Conservation (phyloP, 139 green algal species). For the Micractinium conductrix region DNA sequence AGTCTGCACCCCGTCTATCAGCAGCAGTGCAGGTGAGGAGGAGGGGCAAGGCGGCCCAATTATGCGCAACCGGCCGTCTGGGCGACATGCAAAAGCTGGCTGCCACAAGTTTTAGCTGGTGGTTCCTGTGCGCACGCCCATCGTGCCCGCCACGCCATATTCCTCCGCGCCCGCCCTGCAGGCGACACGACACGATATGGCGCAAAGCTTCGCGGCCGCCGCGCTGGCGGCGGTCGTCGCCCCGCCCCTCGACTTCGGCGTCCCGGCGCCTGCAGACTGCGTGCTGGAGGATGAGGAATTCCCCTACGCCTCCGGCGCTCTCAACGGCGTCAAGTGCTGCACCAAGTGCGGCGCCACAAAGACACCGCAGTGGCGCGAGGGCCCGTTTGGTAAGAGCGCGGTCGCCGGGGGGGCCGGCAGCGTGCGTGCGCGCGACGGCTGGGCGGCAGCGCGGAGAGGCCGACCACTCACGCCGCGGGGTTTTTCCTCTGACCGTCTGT, state of each 20-base stretch:
- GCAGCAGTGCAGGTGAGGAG: no score
- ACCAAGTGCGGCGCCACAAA: conserved; percentile 60
- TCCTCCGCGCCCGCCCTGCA: neutral
- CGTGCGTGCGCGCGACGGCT: neutral
- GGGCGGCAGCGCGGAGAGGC: neutral
- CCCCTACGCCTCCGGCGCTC: conserved; percentile 3
- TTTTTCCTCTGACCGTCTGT: neutral
- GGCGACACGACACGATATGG: conserved; percentile 25
- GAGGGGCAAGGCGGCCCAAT: no score
- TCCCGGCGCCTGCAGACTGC: neutral
- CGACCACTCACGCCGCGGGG: neutral
- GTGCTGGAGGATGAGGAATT: conserved; percentile 31
- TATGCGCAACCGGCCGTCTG: no score
- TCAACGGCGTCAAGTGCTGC: conserved; percentile 55
- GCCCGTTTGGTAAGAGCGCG: conserved; percentile 52
- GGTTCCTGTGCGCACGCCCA: no score
- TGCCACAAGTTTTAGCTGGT: no score
- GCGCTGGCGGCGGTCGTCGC: neutral
- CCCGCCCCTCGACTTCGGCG: neutral
- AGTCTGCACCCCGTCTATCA: no score
- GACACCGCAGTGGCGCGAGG: conserved; percentile 70
- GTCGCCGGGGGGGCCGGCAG: neutral
- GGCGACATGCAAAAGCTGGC: no score
- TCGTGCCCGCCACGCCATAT: neutral
- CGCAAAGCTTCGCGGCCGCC: conserved; percentile 15